Base-by-base conservation (phyloP, 441 rosid species). In the Bocquillonia castaneifolia region DNA sequence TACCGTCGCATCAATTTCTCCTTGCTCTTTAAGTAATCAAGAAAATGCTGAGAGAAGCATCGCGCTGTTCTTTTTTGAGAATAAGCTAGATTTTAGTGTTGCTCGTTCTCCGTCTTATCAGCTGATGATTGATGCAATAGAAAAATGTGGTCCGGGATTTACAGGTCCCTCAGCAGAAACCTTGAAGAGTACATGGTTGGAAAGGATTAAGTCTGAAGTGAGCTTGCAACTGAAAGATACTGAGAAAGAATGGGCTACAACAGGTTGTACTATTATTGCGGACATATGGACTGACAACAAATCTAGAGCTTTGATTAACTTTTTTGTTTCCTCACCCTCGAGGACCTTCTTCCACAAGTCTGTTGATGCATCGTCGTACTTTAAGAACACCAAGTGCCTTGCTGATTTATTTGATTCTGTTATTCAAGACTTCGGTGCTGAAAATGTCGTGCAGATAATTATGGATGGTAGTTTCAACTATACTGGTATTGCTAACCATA, bases 261-360 rank as follows among this genome's bases (percentile, higher is more conserved):
- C 93, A 1, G 97, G 97, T 37, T 88, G 87, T 70, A 89, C 94
- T 39, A 76, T 91, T 73, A 72, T 86, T 72, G 96, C 93, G 0
- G 91, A 89, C 71, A 84, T 88, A 25, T 91, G 92, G 92, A 86
- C 93, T 12, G 97, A 91, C 76, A 84, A 86, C 71, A 91, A 91
- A 77, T 84, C 96, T 8, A 84, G 83, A 76, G 96, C 97, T 53
- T 77, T 87, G 40, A 85, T 91, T n/a, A 89, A 89, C 80, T 89
- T 91, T 71, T 83, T 84, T 40, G 91, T 91, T 77, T 89, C 97
- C 5, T 91, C 96, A 0, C 97, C 96, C 13, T 85, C 96, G 28
- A 78, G 89, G 72, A 85, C 87, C 59, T 81, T 84, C 57, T 91
- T 89, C 78, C 91, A 84, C 83, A 89, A 86, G 76, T 91, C 92